Evolutionary conservation across 768 basidiomycete species (phyloP), one percentile per base, ranked within the genome.

Genomic region (Melanogaster broomeanus): DNA sequence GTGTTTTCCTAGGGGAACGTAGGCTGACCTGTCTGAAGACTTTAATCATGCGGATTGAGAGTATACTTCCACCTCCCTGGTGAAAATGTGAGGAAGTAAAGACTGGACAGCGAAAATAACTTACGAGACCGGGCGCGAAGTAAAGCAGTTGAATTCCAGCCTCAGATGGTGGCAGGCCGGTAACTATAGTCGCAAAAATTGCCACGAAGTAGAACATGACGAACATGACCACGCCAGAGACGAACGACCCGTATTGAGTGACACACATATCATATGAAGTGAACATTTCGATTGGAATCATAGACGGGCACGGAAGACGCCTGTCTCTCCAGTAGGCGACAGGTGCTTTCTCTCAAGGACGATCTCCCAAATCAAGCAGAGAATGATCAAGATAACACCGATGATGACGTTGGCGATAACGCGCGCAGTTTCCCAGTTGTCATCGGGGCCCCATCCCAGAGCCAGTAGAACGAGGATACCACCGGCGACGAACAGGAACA

Each of bases 171-270:
- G 71, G 64, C 30, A 70, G 59, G 7, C 75, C 76, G 22, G 64
- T 64, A 16, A 77, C 78, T 58, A 78, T 67, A 18, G 72, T 72
- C 63, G 78, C 73, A 63, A 82, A 81, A 45, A 80, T 77, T 0
- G 79, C 71, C 39, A 81, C 69, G 54, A 81, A 80, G 60, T 81
- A 82, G 61, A 81, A 79, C 70, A 75, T 74, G 45, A 77, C 77
- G 51, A 79, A 65, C 71, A 75, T 75, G 51, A 81, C 70, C 61
- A 81, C 74, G 10, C 79, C 79, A 2, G 65, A 65, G 11, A 75
- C 67, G 47, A 77, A 73, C n/a, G 70, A 66, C 9, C 40, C 15
- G 2, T n/a, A n/a, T n/a, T n/a, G n/a, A n/a, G n/a, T n/a, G n/a
- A n/a, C n/a, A n/a, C n/a, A n/a, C n/a, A n/a, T n/a, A n/a, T n/a